Percentiles rank a stretch among this genome's conserved stretches.
These are phyloP conservation scores for Penicillium sp. DNA, from an alignment of 2,329 filamentous ascomycete species.

Conservation along the genomic window DNA sequence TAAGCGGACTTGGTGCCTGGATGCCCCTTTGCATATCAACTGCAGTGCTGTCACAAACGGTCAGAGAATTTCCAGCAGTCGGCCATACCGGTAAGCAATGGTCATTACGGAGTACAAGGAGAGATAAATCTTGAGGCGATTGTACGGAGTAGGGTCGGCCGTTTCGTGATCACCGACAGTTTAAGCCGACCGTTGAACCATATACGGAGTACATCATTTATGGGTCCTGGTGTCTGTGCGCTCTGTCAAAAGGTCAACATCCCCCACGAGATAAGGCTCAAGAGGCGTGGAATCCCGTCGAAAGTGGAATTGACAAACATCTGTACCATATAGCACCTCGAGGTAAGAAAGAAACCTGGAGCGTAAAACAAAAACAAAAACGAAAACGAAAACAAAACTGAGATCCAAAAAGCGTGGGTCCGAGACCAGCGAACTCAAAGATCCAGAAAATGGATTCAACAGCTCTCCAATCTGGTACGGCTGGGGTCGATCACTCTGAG, in stretches of 20 bases:
- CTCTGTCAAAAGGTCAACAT: not conserved
- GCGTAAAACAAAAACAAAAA: not conserved
- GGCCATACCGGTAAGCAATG: not conserved
- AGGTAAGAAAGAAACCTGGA: not conserved
- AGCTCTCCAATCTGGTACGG: not conserved
- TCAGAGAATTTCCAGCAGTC: not conserved
- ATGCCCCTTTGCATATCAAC: constrained; percentile 6
- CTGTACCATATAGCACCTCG: not conserved
- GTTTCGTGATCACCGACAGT: constrained; percentile 6
- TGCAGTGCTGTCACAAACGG: constrained; percentile 7
- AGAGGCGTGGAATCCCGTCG: not conserved
- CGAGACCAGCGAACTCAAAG: constrained; percentile 2
- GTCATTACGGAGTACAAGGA: constrained; percentile 1
- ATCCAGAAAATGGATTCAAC: constrained; percentile 5
- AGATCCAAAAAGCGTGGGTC: constrained; percentile 3
- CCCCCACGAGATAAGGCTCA: not conserved
- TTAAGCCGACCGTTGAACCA: constrained; percentile 23
- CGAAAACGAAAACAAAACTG: not conserved
- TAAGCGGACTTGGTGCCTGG: not conserved
- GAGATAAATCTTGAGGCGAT: constrained; percentile 18
- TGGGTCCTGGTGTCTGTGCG: constrained; percentile 21
- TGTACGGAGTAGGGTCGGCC: constrained; percentile 6
- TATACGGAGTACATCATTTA: constrained; percentile 13
- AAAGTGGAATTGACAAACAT: not conserved
- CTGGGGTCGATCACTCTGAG: not conserved